Percentiles rank a stretch among this genome's conserved stretches.
Conservation (phyloP, 805 yeast species). For the Clavispora santaluciae region DNA sequence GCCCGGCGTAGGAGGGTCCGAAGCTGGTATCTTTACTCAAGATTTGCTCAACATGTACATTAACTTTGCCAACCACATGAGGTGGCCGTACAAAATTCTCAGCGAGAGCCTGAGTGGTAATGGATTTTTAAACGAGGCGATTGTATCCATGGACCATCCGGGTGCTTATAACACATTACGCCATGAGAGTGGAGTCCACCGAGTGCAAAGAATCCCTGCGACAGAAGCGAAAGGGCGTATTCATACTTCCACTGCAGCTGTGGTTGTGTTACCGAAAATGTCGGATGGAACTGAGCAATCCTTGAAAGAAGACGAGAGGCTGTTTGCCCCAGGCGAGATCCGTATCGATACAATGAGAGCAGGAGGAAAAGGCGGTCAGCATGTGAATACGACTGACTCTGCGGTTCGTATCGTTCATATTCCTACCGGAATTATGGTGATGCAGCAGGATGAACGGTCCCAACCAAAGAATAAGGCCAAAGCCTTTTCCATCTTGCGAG, state of each 20-base stretch:
- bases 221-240: slow-evolving; percentile 93
- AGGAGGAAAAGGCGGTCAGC: slow-evolving; percentile 97
- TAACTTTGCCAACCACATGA: slow-evolving; percentile 56
- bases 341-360: slow-evolving; percentile 97
- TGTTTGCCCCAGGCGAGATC: slow-evolving; percentile 81
- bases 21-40: slow-evolving; percentile 81
- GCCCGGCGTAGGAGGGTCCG: slow-evolving; percentile 96
- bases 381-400: slow-evolving; percentile 94
- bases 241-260: slow-evolving; percentile 96
- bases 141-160: slow-evolving; percentile 61
- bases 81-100: slow-evolving; percentile 64
- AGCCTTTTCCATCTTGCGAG: slow-evolving; percentile 77
- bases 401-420: slow-evolving; percentile 91
- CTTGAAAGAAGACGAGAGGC: slow-evolving; percentile 51
- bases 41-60: slow-evolving; percentile 80
- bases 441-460: slow-evolving; percentile 92
- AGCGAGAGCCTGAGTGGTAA: slow-evolving; percentile 51
- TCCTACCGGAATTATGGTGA: slow-evolving; percentile 85
- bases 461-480: slow-evolving; percentile 93
- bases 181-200: slow-evolving; percentile 91
- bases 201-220: slow-evolving; percentile 91
- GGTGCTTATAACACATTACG: slow-evolving; percentile 73
- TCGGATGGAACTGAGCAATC: slow-evolving; percentile 50
- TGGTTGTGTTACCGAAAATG: slow-evolving; percentile 83
- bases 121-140: slow-evolving; percentile 73